These are phyloP conservation scores for Esteya vermicola DNA, from an alignment of 2,329 filamentous ascomycete genomes.

Conservation along the genomic window DNA sequence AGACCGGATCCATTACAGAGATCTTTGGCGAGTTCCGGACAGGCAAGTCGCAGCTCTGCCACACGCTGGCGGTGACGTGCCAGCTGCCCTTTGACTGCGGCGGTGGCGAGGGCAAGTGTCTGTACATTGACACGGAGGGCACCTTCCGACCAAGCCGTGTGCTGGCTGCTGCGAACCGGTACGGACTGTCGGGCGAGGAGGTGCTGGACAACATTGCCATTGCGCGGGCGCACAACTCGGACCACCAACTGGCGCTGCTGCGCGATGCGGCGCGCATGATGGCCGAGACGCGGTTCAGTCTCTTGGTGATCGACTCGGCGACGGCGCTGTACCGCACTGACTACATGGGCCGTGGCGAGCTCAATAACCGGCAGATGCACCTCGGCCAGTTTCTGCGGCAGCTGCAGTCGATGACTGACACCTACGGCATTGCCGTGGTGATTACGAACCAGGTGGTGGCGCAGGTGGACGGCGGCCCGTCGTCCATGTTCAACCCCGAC, in stretches of 20 bases:
- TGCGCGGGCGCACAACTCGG: conserved; percentile 94
- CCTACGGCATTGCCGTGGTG: conserved; percentile 93
- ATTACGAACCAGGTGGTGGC: conserved; percentile 99
- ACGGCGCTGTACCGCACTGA: conserved; percentile 93
- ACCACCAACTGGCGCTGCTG: conserved; percentile 88
- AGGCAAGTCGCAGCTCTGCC: conserved; percentile 96
- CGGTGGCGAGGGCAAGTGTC: conserved; percentile 91
- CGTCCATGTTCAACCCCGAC: conserved; percentile 97
- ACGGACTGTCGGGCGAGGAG: conserved; percentile 89
- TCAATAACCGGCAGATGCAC: conserved; percentile 85
- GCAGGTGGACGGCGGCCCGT: conserved; percentile 91
- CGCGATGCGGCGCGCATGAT: conserved; percentile 97
- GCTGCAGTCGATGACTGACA: conserved; percentile 61
- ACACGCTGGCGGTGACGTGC: conserved; percentile 96
- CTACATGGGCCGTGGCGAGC: conserved; percentile 89
- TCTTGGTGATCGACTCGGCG: conserved; percentile 90
- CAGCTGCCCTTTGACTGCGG: conserved; percentile 98
- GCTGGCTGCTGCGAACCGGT: conserved; percentile 83
- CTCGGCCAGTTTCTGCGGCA: conserved; percentile 80
- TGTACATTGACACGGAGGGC: conserved; percentile 97
- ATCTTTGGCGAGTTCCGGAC: conserved; percentile 97
- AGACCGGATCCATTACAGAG: conserved; percentile 96
- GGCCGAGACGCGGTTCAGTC: conserved; percentile 95
- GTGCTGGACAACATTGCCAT: conserved; percentile 98
- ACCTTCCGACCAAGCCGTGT: conserved; percentile 89